Base-by-base conservation (phyloP, 108 stramenopile species). In the Craspedostauros australis region DNA sequence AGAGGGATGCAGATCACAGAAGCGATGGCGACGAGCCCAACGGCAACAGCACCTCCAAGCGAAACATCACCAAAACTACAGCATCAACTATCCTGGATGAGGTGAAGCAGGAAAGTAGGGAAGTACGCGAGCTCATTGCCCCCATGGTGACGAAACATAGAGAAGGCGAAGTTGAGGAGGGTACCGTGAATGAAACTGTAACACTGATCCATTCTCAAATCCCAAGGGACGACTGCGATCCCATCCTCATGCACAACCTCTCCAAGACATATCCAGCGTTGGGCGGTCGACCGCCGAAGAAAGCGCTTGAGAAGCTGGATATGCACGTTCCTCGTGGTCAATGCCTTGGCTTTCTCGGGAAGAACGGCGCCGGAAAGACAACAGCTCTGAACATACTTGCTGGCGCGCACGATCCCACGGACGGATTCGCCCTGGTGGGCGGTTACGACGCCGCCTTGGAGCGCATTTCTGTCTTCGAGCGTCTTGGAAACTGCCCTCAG, bases 401-500 rank as follows among this genome's bases (percentile, higher is more conserved):
- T 2, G 79, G 80, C 12, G 60, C 77, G 55, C 67, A 73, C 21
- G 65, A 71, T 29, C 44, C 73, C 6, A 56, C 75, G 16, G 47
- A 48, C 30, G 82, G 89, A 18, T 38, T 73, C 29, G 86, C 70
- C 12, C 48, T 82, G 19, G 62, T 87, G 9, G 62, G 62, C 7
- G 90, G 86, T 12, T 62, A 62, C 51, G 57, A 73, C 50, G 68
- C 82, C 27, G 31, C 36, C 18, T 19, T 41, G 37, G 79, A 91
- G 16, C 63, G 54, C 33, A 39, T 53, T 43, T 36, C 14, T 11
- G 72, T 80, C n/a, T 80, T 77, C 25, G 65, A 68, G 33, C 41
- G 56, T 1, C 66, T 90, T 36, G 88, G 88, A 16, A 79, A 84
- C 45, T 85, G 84, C 48, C 77, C 81, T 1, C 88, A 87, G 50